These are phyloP conservation scores for Emericellopsis cladophorae DNA, from an alignment of 2,329 filamentous ascomycete species.

Conservation along the genomic window DNA sequence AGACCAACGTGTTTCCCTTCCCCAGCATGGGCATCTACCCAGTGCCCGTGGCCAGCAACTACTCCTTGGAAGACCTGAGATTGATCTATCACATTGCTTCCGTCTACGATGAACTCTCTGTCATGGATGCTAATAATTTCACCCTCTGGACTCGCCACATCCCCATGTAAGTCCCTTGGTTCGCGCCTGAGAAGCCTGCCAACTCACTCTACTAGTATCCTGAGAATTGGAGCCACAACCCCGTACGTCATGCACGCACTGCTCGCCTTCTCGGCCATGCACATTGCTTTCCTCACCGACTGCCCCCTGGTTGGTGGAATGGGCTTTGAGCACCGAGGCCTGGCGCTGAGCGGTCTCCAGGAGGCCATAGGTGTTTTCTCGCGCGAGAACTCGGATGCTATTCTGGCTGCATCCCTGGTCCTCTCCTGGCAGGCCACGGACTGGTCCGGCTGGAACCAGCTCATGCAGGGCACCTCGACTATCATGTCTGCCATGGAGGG, in stretches of 20 bases:
- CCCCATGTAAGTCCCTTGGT: constrained; percentile 56
- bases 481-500: constrained; percentile 85
- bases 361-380: constrained; percentile 80
- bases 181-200: not conserved
- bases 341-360: constrained; percentile 77
- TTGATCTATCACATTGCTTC: constrained; percentile 84
- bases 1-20: constrained; percentile 71
- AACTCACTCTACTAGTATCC: constrained; percentile 13
- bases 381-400: constrained; percentile 75
- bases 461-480: constrained; percentile 83
- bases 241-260: constrained; percentile 90
- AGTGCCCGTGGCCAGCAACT: constrained; percentile 57
- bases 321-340: constrained; percentile 76
- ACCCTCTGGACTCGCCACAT: constrained; percentile 90
- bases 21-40: constrained; percentile 55
- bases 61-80: constrained; percentile 67
- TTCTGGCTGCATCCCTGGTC: constrained; percentile 81
- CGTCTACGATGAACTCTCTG: constrained; percentile 71
- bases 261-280: constrained; percentile 86
- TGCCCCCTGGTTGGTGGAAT: constrained; percentile 78
- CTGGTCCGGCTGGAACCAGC: constrained; percentile 87
- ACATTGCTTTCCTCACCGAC: constrained; percentile 80
- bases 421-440: constrained; percentile 94
- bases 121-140: constrained; percentile 67
- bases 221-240: constrained; percentile 70